Evolutionary conservation across 768 basidiomycete species (phyloP), one percentile per base, ranked within the genome.

Genomic region (Trametes cubensis): DNA sequence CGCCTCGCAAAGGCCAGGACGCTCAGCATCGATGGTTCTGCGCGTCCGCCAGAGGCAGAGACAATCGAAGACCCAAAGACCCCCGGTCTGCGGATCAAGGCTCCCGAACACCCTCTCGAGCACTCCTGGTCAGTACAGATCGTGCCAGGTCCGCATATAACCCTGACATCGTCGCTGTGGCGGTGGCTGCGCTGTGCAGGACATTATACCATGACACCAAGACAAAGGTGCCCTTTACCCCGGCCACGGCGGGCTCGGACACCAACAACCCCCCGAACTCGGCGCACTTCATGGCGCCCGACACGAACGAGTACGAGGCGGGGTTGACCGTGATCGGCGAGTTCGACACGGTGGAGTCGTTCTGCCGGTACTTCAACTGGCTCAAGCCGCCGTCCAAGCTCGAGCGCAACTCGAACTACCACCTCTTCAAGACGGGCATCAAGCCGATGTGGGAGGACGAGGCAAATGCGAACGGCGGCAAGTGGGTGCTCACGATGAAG

Each of bases 401-500:
- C 38, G 91, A 94, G 69, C 87, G 87, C 69, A 94, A 93, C 76
- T 89, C 90, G 48, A 98, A 97, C 76, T 95, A 96, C 69, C 95
- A 98, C 72, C 82, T 98, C 58, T 97, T 98, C 85, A 96, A 96
- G 77, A 81, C 85, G 21, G 92, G 92, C 18, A 95, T 95, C 79
- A 93, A 94, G 71, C 93, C 93, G 15, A 96, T 97, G 95, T 97
- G 94, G 94, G 95, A 96, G 77, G 95, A 96, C 73, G 84, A 85
- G 30, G 91, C 93, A 56, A 97, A 97, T 70, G 90, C 91, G 25
- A 83, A 88, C 55, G 95, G 95, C 20, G 95, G 95, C 39, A 95
- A 95, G 77, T 97, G 95, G 95, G 93, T 95, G 20, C 75, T 98
- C 60, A 93, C 93, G 69, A 93, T 96, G 88, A 89, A 90, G 79